Evolutionary conservation across 495 filamentous ascomycete genomes (phyloP).

Genomic region (Penicillium arizonense): DNA sequence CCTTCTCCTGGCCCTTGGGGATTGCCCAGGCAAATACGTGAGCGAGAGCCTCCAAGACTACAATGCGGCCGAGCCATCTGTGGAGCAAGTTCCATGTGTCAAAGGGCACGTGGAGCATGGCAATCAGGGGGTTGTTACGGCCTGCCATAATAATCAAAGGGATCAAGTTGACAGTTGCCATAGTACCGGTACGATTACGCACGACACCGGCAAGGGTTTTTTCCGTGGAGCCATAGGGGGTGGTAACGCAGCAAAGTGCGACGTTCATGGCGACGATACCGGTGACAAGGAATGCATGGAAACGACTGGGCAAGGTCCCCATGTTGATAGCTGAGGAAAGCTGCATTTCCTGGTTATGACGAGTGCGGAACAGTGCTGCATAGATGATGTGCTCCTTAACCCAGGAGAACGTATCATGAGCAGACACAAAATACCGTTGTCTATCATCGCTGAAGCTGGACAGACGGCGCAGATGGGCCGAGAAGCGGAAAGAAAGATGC

Average conservation of each 20-base stretch:
- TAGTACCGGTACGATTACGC: constrained; percentile 71
- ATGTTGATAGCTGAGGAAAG: constrained; percentile 76
- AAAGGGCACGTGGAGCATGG: constrained; percentile 63
- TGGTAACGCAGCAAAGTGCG: constrained; percentile 69
- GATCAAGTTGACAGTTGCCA: constrained; percentile 78
- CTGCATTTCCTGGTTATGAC: constrained; percentile 85
- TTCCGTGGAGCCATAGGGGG: constrained; percentile 51
- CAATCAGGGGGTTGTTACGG: constrained; percentile 68
- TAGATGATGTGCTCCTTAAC: constrained; percentile 81
- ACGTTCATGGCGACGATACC: constrained; percentile 76
- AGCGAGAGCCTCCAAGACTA: constrained; percentile 60
- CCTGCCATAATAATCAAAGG: constrained; percentile 67
- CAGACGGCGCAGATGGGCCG: constrained; percentile 70
- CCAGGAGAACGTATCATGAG: constrained; percentile 50
- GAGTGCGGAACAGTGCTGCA: constrained; percentile 75
- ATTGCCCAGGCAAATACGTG: constrained; percentile 66
- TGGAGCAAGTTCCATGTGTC: constrained; percentile 80
- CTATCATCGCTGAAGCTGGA: constrained; percentile 68
- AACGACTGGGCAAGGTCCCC: constrained; percentile 80
- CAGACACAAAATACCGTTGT: constrained; percentile 60
- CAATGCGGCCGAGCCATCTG: constrained; percentile 75
- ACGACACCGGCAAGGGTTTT: constrained; percentile 51
- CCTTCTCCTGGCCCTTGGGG: constrained; percentile 62
- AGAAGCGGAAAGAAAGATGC: constrained; percentile 48
- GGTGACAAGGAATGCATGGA: constrained; percentile 71